Evolutionary conservation across 352 stramenopile species (phyloP), one percentile per base, ranked within the genome.

Genomic region (Phytopythium montanum): DNA sequence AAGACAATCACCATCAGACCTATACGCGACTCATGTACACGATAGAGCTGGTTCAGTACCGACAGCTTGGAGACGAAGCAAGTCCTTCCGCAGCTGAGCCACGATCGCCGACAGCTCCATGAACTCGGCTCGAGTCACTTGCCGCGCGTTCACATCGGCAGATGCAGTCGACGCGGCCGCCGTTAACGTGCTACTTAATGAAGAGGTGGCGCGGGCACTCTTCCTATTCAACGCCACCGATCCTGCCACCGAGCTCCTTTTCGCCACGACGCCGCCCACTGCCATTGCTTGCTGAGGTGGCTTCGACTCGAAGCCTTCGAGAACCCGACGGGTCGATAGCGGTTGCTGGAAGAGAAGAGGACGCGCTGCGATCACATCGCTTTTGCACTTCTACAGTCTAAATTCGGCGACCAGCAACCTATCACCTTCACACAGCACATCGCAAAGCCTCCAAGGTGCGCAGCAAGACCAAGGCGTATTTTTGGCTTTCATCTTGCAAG

Each of bases 71-170:
- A 82, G 73, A 2, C 70, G 69, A 29, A 70, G 45, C 0, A 61
- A 58, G 31, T 89, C 67, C 52, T 87, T 87, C 12, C 72, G 72
- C 13, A 89, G 69, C 53, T 85, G 65, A 0, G 66, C 67, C 18
- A 87, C 76, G 0, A 53, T 55, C 16, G 62, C 51, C 26, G 70
- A 62, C n/a, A 89, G 68, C 53, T 87, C 76, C 56, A 85, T 78
- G 52, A 87, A 89, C 56, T 87, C 79, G 45, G 66, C 67, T 28
- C 79, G 59, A 3, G 75, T 82, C 9, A 89, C 75, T 44, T 72
- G 74, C 18, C 75, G 76, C 3, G 79, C 72, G 54, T 75, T 75
- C 25, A 51, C 58, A 56, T 80, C 65, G 9, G 72, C 64, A 0
- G 68, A 67, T 12, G 61, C 25, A 7, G 72, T 80, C 14, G 68